phyloP scores from a whole-genome alignment of 345 rosid species.

The Euphorbia pulcherrima region DNA sequence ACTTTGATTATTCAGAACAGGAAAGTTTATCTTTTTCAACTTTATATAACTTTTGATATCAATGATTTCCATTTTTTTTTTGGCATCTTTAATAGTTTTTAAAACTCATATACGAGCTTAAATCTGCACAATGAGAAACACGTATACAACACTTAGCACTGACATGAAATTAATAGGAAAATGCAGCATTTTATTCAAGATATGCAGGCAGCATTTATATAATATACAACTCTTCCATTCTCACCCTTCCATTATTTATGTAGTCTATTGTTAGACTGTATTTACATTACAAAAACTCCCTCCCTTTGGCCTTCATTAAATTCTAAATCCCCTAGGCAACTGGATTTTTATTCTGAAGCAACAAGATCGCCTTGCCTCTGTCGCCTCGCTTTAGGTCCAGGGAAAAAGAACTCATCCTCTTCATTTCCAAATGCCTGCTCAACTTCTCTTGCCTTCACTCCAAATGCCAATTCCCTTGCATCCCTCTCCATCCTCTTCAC shows the following conservation, averaged over 20 bases:
- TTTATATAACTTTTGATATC: too few species aligned
- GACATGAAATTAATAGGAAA: not conserved
- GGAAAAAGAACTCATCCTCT: constrained; percentile 37
- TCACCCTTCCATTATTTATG: too few species aligned
- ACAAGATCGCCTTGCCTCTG: constrained; percentile 14
- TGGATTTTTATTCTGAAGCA: constrained; percentile 8
- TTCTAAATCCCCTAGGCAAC: not conserved
- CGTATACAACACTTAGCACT: too few species aligned
- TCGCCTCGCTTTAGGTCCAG: constrained; percentile 31
- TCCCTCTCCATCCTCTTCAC: constrained; percentile 13
- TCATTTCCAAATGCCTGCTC: constrained; percentile 20
- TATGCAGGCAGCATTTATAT: not conserved
- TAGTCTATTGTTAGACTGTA: not conserved
- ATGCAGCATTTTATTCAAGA: not conserved
- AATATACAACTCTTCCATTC: not conserved
- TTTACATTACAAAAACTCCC: not conserved
- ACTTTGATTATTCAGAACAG: too few species aligned
- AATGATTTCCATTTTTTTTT: too few species aligned
- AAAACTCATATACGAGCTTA: too few species aligned
- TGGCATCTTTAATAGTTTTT: too few species aligned
- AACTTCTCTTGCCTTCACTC: constrained; percentile 15
- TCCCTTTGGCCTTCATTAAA: too few species aligned
- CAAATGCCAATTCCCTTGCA: constrained; percentile 20
- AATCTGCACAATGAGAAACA: too few species aligned
- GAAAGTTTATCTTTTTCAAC: too few species aligned